A percentile compares a stretch with the other conserved stretches of the same genome.
Evolutionary conservation across 2,329 filamentous ascomycete genomes (phyloP).

Genomic region (Colletotrichum sp.): DNA sequence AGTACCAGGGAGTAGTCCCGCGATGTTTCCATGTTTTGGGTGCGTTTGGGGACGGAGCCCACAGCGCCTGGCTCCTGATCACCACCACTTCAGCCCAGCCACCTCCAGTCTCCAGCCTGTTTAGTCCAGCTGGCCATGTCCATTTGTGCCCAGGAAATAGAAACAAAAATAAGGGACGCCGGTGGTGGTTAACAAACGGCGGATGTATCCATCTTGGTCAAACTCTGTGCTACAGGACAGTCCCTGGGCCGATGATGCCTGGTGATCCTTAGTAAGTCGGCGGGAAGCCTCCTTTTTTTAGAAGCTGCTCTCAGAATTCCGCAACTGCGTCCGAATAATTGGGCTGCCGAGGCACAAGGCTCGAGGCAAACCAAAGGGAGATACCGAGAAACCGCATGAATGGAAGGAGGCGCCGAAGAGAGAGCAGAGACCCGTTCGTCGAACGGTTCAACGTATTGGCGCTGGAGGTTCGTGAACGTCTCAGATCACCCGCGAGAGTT

Average conservation of each 20-base stretch:
- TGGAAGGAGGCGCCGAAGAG: not conserved
- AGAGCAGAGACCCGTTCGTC: conserved; percentile 7
- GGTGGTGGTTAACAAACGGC: not conserved
- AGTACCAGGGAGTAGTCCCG: not conserved
- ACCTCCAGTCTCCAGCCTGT: not conserved
- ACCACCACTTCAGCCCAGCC: not conserved
- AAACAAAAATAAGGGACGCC: not conserved
- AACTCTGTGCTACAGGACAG: not conserved
- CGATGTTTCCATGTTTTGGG: conserved; percentile 19
- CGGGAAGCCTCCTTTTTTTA: not conserved
- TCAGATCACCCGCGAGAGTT: conserved; percentile 13
- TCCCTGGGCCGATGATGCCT: not conserved
- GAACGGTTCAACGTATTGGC: not conserved
- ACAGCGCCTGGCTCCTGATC: not conserved
- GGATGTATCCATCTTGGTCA: not conserved
- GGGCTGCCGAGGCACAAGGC: not conserved
- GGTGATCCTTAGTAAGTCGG: not conserved
- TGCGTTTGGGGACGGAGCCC: conserved; percentile 1
- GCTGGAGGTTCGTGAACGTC: conserved; percentile 9
- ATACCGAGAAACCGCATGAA: not conserved
- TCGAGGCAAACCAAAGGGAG: not conserved
- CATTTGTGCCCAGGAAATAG: not conserved
- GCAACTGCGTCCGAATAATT: not conserved
- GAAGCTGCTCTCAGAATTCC: not conserved
- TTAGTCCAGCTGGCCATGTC: not conserved